These are phyloP conservation scores for Auricularia sp. DNA, from an alignment of 768 basidiomycete genomes.

Conservation along the genomic window DNA sequence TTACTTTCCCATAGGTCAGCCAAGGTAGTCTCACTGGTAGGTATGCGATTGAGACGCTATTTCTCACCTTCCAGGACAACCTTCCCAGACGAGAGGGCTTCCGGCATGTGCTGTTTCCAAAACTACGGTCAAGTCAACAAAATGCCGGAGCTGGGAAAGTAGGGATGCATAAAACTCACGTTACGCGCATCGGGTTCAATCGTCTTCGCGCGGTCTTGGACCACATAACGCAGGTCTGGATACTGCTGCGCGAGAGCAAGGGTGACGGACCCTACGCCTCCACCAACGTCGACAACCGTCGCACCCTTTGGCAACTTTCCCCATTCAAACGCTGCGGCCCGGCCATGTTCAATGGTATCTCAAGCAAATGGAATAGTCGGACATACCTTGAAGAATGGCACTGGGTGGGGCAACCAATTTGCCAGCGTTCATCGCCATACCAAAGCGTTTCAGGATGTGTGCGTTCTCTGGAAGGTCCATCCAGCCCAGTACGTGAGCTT, in stretches of 20 bases:
- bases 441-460: constrained; percentile 18
- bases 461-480: constrained; percentile 20
- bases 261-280: constrained; percentile 12
- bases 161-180: not conserved
- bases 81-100: constrained; percentile 5
- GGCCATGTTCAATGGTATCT: no score
- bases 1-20: constrained; percentile 12
- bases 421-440: constrained; percentile 19
- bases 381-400: not conserved
- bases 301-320: constrained; percentile 7
- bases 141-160: not conserved
- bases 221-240: constrained; percentile 9
- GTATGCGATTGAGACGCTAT: not conserved
- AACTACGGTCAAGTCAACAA: not conserved
- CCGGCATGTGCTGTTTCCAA: constrained; percentile 4
- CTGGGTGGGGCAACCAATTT: not conserved
- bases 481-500: constrained; percentile 18
- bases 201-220: constrained; percentile 14
- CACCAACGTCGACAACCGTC: constrained; percentile 17
- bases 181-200: constrained; percentile 6
- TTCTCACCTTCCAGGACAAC: constrained; percentile 6
- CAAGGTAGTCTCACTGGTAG: not conserved
- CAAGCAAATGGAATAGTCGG: not conserved
- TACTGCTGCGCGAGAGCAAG: constrained; percentile 7
- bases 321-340: not conserved